Evolutionary conservation across 768 basidiomycete species (phyloP), one percentile per base, ranked within the genome.

Genomic region (Naganishia vaughanmartiniae): DNA sequence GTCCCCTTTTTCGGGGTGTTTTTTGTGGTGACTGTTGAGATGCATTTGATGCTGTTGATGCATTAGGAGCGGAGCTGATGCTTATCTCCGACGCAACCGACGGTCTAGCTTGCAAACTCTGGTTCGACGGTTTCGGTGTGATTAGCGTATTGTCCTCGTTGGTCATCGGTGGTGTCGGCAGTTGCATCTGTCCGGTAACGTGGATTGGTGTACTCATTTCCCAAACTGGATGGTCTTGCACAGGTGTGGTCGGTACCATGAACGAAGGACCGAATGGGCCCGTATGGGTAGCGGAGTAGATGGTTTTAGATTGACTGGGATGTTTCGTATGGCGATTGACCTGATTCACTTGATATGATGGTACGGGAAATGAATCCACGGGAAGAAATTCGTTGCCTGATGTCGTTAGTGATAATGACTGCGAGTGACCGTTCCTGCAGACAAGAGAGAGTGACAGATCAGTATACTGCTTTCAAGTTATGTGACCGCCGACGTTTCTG

Each of bases 101-200:
- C 30, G 60, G 60, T 36, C 60, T 39, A 26, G 39, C 42, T 45
- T 63, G 60, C 26, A 63, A 63, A 24, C 34, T 21, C n/a, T 63
- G 60, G 21, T 15, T 28, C 11, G 60, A 63, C n/a, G 60, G 60
- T 45, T 45, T 63, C 39, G 60, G 60, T 11, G 60, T 63, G 60
- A 42, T 42, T 30, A 26, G 24, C n/a, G 57, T 34, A 36, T 58
- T 34, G 24, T 58, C 60, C 42, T 63, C 60, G 26, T 63, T 63
- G 9, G 60, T 63, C 60, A 63, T 63, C 24, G 60, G 60, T 15
- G 60, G 60, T 4, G 60, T 63, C 11, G 60, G 60, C 36, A 63
- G 42, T 42, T 63, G 60, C 26, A 63, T 63, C 33, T 63, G 39
- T 11, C 60, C 42, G 14, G 39, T 45, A n/a, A 63, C 42, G 17